Evolutionary conservation across 257 asterid genomes (phyloP).

Genomic region (Cynanchum wilfordii): DNA sequence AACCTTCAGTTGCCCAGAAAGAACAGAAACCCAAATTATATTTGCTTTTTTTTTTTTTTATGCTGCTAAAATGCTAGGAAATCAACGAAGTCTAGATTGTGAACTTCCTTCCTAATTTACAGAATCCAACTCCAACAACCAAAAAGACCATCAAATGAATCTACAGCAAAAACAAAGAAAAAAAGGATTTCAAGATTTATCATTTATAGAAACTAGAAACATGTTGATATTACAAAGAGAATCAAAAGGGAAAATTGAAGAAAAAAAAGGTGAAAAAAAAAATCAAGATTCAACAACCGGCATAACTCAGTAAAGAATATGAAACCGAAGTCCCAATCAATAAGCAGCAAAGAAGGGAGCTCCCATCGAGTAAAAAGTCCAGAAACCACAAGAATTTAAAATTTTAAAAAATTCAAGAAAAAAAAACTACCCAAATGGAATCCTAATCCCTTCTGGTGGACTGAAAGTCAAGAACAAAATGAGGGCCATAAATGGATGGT

Average conservation of each 20-base stretch:
- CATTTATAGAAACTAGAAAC: conserved; percentile 5
- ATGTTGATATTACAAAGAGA: conserved; percentile 13
- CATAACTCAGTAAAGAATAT: neutral
- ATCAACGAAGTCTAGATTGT: conserved; percentile 1
- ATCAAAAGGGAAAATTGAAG: neutral
- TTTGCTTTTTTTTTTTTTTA: conserved; percentile 9
- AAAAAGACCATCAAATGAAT: neutral
- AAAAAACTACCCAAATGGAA: conserved; percentile 20
- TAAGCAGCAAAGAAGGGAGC: conserved; percentile 12
- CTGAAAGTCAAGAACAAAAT: conserved; percentile 31
- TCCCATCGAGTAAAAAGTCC: conserved; percentile 7
- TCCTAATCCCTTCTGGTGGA: conserved; percentile 45
- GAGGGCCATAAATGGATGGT: conserved; percentile 33
- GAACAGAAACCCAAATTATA: conserved; percentile 1
- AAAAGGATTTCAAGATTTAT: conserved; percentile 27
- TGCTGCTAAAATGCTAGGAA: neutral
- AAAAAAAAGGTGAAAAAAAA: neutral
- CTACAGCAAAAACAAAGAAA: conserved; percentile 9
- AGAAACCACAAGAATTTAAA: neutral
- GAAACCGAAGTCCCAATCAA: conserved; percentile 19
- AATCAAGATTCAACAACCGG: conserved; percentile 17
- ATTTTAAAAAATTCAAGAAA: too few species aligned
- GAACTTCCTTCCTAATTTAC: neutral
- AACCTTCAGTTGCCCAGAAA: conserved; percentile 17
- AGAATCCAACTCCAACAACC: conserved; percentile 12